Evolutionary conservation across 805 yeast genomes (phyloP).

Genomic region (Naumovozyma castellii): DNA sequence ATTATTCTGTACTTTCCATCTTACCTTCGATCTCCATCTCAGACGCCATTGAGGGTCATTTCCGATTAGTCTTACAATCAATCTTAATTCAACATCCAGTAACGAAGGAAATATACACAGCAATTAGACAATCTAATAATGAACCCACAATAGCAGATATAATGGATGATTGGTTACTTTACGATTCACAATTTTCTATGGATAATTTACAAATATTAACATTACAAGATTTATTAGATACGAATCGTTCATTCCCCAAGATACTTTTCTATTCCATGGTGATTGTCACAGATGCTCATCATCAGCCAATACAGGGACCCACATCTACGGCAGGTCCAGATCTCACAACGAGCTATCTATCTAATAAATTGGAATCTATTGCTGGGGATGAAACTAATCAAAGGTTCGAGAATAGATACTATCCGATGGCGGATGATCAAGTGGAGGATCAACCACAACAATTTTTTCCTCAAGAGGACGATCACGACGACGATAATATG

Average conservation of each 20-base stretch:
- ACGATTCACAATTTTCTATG: conserved; percentile 33
- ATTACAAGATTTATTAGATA: conserved; percentile 11
- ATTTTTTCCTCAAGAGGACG: conserved; percentile 4
- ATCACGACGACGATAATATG: too few relatives aligned
- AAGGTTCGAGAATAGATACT: background rate
- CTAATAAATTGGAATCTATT: background rate
- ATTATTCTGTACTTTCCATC: conserved; percentile 18
- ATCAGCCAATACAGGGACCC: background rate
- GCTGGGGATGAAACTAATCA: background rate
- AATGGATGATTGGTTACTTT: conserved; percentile 35
- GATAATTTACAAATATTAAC: conserved; percentile 24
- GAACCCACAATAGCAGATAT: conserved; percentile 24
- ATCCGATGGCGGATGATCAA: conserved; percentile 2
- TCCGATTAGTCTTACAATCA: conserved; percentile 27
- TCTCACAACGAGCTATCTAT: background rate
- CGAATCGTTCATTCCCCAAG: conserved; percentile 8
- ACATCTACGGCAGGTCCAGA: background rate
- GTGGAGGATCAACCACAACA: conserved; percentile 10
- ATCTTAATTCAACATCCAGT: conserved; percentile 21
- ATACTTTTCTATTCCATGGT: conserved; percentile 18
- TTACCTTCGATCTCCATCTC: conserved; percentile 26
- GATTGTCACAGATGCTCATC: conserved; percentile 3
- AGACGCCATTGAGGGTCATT: conserved; percentile 22
- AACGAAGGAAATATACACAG: conserved; percentile 23
- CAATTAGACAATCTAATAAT: conserved; percentile 29